Evolutionary conservation across 2,329 filamentous ascomycete species (phyloP), one percentile per base, ranked within the genome.

Genomic region (Neurospora sp.): DNA sequence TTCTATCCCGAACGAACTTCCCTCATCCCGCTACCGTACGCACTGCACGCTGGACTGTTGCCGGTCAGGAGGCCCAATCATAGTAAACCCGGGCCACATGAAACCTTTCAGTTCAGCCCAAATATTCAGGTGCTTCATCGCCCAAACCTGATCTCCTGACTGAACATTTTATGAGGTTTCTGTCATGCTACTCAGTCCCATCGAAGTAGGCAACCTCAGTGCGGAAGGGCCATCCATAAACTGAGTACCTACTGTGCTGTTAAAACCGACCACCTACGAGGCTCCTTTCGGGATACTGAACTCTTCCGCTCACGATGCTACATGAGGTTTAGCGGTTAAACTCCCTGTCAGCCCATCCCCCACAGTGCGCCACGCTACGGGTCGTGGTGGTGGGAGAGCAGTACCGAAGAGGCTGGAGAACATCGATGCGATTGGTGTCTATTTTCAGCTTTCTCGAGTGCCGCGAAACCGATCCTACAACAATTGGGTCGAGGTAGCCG

Each of bases 401-500:
- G 52, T 62, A 62, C 52, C 52, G 28, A 36, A 62, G 52, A 62
- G 52, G 52, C 52, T 36, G 23, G 28, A 28, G 28, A 17, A 36
- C 5, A 3, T n/a, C 17, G 23, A 33, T 33, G 52, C 42, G 28
- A 68, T 70, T 70, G 69, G 69, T 58, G 52, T 68, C 67, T 70
- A 68, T 70, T 70, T 70, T 68, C 46, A 68, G 69, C 36, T 66
- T 68, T 40, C 58, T 66, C 23, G 46, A 67, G n/a, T 62, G 13
- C 42, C 68, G 28, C 66, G 38, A 68, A 36, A 62, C 28, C 23
- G 43, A 39, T 68, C 46, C 43, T 38, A 62, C 69, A 40, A 67
- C 43, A 66, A 67, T 58, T 58, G 46, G 66, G 39, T 67, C 38
- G 38, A 46, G 38, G 58, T 58, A 23, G 58, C 23, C 38, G 68